These are phyloP conservation scores for Eustoma russellianum DNA, from an alignment of 257 asterid genomes.

Conservation along the genomic window DNA sequence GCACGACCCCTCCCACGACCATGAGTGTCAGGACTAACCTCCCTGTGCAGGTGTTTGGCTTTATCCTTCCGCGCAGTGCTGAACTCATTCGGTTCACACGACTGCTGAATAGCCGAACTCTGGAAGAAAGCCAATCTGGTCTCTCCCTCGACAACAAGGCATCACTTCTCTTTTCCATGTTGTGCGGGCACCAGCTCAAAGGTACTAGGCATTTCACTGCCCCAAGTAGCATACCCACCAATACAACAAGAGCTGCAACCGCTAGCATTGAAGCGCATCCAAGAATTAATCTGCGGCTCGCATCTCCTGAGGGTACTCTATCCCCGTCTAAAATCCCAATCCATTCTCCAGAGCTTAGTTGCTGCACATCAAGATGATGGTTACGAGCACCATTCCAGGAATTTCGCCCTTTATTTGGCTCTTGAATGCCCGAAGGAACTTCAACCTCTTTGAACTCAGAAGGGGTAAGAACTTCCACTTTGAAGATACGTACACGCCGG, in stretches of 20 bases:
- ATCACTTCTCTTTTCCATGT: conserved; percentile 75
- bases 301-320: conserved; percentile 78
- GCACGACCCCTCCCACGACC: conserved; percentile 19
- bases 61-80: conserved; percentile 47
- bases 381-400: conserved; percentile 90
- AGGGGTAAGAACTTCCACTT: conserved; percentile 44
- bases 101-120: conserved; percentile 53
- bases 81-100: conserved; percentile 60
- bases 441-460: conserved; percentile 73
- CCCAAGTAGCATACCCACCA: conserved; percentile 69
- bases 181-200: conserved; percentile 84
- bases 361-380: conserved; percentile 89
- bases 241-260: conserved; percentile 39
- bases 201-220: conserved; percentile 68
- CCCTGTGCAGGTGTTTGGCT: conserved; percentile 45
- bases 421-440: conserved; percentile 44
- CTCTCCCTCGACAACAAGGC: conserved; percentile 48
- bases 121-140: conserved; percentile 44
- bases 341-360: conserved; percentile 79
- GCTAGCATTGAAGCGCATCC: conserved; percentile 54
- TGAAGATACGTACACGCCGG: conserved; percentile 53
- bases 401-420: conserved; percentile 59
- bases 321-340: conserved; percentile 80
- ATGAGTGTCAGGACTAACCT: conserved; percentile 29
- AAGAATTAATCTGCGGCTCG: conserved; percentile 41